phyloP scores from a whole-genome alignment of 139 green algal genomes.

The Closterium sp. region DNA sequence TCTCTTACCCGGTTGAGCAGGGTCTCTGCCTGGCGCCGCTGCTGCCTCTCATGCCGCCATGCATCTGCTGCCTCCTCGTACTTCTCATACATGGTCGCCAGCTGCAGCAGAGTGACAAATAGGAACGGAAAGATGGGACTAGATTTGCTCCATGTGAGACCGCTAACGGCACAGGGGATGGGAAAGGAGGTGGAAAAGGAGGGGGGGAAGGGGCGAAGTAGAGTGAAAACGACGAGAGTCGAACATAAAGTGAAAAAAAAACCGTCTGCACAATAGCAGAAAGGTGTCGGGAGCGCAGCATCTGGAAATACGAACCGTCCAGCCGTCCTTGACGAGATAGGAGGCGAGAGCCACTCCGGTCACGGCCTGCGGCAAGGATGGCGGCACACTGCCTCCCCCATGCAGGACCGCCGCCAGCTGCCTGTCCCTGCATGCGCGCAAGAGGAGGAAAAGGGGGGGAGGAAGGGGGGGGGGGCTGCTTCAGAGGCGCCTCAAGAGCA shows the following conservation, averaged over 20 bases:
- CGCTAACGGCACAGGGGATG: too few relatives aligned
- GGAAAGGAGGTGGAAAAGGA: background rate
- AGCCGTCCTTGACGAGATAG: conserved; percentile 31
- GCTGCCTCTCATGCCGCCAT: conserved; percentile 47
- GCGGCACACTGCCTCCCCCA: background rate
- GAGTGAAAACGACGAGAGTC: too few relatives aligned
- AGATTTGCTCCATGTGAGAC: too few relatives aligned
- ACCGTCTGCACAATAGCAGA: background rate
- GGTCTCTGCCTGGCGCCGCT: conserved; percentile 10
- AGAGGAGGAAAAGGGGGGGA: background rate
- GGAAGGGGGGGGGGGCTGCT: too few relatives aligned
- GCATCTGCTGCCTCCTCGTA: conserved; percentile 51
- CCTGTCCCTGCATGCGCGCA: conserved; percentile 9
- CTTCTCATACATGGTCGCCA: conserved; percentile 38
- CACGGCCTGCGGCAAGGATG: background rate
- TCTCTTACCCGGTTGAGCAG: conserved; percentile 22
- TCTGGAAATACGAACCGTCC: conserved; percentile 14
- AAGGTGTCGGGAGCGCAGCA: background rate
- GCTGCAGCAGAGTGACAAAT: conserved; percentile 14
- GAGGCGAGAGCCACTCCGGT: conserved; percentile 6
- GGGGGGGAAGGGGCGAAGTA: too few relatives aligned
- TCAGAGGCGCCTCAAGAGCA: too few relatives aligned
- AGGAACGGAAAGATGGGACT: too few relatives aligned
- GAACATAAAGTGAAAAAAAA: too few relatives aligned
- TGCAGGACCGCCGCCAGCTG: conserved; percentile 22